Base-by-base conservation (phyloP, 805 yeast species). In the Wickerhamomyces bovis region DNA sequence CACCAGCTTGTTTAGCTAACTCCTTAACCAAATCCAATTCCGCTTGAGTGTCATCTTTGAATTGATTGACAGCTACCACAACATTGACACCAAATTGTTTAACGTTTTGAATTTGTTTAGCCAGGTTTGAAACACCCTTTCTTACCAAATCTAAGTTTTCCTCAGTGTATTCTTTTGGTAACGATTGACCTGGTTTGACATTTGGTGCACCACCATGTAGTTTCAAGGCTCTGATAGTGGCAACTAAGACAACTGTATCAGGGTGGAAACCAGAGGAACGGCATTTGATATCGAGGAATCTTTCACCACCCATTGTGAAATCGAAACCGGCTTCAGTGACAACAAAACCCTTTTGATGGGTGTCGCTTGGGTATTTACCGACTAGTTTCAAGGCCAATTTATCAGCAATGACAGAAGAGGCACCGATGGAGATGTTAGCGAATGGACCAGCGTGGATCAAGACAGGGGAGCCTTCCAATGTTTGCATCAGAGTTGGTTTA, bases 241-340 rank as follows among this genome's bases (percentile, higher is more conserved):
- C 94, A 50, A 85, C 95, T 56, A 85, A 75, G 41, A 85, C 88
- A 53, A 85, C 85, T 41, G 78, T 81, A 63, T 85, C 88, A 18
- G 95, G 95, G 26, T 72, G 73, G 52, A 85, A 71, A 9, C 92
- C 94, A n/a, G 88, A 80, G 10, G 89, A 76, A 63, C 94, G 77
- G 64, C 90, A 83, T 66, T 85, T 85, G 69, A 85, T 85, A 67
- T 85, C 84, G 65, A 83, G 73, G 67, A 85, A 85, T 68, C 95
- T 73, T 71, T 85, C 95, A 57, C 98, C 98, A 55, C 99, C 99
- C 98, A 92, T 92, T 42, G 97, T 92, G 75, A 94, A 92, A 69
- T 92, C 98, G 70, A 92, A 92, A 44, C 99, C 99, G 36, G 98
- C 97, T 68, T 92, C 99, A 43, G 99, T 92, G 51, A 92, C 88